Conservation (phyloP, 331 rosid genomes). For the Prunus yedoensis region DNA sequence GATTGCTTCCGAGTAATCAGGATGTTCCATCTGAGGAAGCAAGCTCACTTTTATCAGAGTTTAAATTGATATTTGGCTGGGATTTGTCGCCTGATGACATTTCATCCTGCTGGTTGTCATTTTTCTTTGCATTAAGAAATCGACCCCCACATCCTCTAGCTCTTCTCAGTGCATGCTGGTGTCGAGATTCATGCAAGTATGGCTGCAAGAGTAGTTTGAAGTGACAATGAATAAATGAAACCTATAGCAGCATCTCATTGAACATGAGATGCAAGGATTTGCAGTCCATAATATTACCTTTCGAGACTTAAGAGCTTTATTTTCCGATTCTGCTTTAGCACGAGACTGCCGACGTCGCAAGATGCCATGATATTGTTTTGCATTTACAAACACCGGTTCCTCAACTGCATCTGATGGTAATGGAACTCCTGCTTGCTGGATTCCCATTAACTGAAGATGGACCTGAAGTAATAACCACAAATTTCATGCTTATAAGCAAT, state of each 20-base stretch:
- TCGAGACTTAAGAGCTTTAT: conserved; percentile 68
- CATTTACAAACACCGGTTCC: conserved; percentile 98
- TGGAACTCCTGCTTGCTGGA: conserved; percentile 97
- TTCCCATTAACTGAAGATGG: conserved; percentile 98
- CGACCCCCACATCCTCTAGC: conserved; percentile 95
- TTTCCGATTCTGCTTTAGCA: conserved; percentile 96
- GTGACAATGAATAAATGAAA: background rate
- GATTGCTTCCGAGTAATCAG: conserved; percentile 32
- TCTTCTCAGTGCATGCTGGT: conserved; percentile 82
- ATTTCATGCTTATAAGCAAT: background rate
- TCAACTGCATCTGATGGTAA: conserved; percentile 93
- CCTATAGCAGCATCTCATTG: background rate
- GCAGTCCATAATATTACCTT: conserved; percentile 51
- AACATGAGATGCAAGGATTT: conserved; percentile 2
- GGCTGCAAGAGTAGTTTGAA: conserved; percentile 61
- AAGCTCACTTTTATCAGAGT: conserved; percentile 55
- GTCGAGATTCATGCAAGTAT: conserved; percentile 95
- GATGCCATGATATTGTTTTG: conserved; percentile 97
- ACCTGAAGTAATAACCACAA: conserved; percentile 46
- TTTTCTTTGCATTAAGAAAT: conserved; percentile 80
- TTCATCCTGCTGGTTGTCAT: conserved; percentile 54
- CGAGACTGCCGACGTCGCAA: conserved; percentile 94
- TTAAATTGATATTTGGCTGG: conserved; percentile 68
- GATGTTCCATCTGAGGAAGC: conserved; percentile 58
- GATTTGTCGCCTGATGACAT: conserved; percentile 57